Evolutionary conservation across 768 basidiomycete species (phyloP).

Genomic region (Pisolithus microcarpus): DNA sequence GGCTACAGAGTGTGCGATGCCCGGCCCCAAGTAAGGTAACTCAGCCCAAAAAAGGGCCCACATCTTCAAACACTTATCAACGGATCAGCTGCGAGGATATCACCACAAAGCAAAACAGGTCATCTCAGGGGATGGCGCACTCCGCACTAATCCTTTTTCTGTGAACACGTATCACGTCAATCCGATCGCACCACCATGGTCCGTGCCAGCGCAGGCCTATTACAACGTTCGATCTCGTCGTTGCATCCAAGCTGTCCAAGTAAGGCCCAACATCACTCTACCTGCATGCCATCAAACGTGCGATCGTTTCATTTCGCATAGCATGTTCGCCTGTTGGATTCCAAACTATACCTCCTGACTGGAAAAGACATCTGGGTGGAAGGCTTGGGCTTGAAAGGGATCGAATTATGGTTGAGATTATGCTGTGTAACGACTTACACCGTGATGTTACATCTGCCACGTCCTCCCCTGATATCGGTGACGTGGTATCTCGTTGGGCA

Average conservation of each 20-base stretch:
- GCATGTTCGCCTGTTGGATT: background rate
- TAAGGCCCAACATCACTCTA: background rate
- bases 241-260: background rate
- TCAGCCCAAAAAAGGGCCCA: background rate
- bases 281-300: background rate
- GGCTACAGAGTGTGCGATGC: no score
- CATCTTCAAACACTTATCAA: slow-evolving; percentile 5
- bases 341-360: background rate
- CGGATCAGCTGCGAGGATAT: slow-evolving; percentile 17
- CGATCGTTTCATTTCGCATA: background rate
- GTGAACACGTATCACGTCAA: slow-evolving; percentile 22
- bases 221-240: no score
- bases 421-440: background rate
- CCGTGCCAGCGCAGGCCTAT: slow-evolving; percentile 1
- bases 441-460: background rate
- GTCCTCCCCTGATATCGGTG: background rate
- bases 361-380: background rate
- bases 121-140: slow-evolving; percentile 17
- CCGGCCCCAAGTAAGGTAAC: background rate
- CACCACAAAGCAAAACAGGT: slow-evolving; percentile 11
- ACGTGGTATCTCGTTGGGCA: background rate
- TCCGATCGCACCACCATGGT: slow-evolving; percentile 13
- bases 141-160: slow-evolving; percentile 11
- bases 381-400: background rate
- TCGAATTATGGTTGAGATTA: background rate